phyloP scores from a whole-genome alignment of 1,284 basidiomycete species.

The Xerocomus cyaneibrunnescens region DNA sequence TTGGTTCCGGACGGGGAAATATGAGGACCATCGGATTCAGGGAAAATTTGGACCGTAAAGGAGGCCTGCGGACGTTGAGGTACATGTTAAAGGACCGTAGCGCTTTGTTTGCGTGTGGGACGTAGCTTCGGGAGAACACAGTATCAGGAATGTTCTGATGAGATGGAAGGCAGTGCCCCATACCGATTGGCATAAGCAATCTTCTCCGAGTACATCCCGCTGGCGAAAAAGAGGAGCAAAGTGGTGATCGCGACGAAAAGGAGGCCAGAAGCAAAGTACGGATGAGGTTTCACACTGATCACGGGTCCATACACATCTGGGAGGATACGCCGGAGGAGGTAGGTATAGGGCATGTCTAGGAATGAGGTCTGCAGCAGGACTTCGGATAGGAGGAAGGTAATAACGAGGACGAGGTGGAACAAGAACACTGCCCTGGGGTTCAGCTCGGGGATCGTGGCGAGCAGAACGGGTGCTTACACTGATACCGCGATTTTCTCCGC shows the following conservation, averaged over 20 bases:
- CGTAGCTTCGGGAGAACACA: slow-evolving; percentile 62
- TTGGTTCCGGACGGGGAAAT: slow-evolving; percentile 50
- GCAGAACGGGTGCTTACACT: slow-evolving; percentile 53
- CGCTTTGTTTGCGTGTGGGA: slow-evolving; percentile 93
- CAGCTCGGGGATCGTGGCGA: slow-evolving; percentile 7
- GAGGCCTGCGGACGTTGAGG: slow-evolving; percentile 85
- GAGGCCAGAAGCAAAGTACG: slow-evolving; percentile 73
- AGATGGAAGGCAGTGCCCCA: slow-evolving; percentile 32
- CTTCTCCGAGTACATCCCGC: slow-evolving; percentile 95
- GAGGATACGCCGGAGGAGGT: slow-evolving; percentile 47
- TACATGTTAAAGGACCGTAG: slow-evolving; percentile 95
- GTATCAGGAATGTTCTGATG: slow-evolving; percentile 16
- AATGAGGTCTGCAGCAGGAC: slow-evolving; percentile 70
- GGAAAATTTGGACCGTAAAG: slow-evolving; percentile 58
- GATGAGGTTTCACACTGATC: slow-evolving; percentile 50
- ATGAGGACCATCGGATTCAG: slow-evolving; percentile 67
- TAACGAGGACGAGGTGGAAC: slow-evolving; percentile 63
- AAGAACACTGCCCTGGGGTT: slow-evolving; percentile 64
- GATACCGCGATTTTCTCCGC: slow-evolving; percentile 82
- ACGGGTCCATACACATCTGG: slow-evolving; percentile 51
- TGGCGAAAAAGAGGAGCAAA: slow-evolving; percentile 93
- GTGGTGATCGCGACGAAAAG: slow-evolving; percentile 88
- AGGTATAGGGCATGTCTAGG: slow-evolving; percentile 61
- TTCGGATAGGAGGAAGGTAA: slow-evolving; percentile 70
- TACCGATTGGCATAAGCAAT: slow-evolving; percentile 95